Base-by-base conservation (phyloP, 352 stramenopile genomes). In the Phytophthora melonis region DNA sequence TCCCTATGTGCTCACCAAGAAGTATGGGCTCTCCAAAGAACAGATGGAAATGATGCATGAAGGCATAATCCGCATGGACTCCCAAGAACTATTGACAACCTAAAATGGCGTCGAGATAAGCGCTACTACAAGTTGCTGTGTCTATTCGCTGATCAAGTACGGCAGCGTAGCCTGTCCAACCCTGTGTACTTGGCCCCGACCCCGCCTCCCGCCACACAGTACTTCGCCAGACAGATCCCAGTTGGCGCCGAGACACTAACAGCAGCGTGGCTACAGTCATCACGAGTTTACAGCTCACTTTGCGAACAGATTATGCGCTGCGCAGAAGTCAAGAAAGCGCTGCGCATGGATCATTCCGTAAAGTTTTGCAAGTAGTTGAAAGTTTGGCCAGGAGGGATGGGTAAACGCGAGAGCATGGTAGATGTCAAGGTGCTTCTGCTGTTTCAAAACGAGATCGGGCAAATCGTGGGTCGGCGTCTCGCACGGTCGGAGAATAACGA, bases 361-460 rank as follows among this genome's bases (percentile, higher is more conserved):
- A 65, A 65, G 25, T 70, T 70, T 36, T 59, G 64, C 16, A 64
- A 70, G 16, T 18, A 19, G 4, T 36, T 70, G 11, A 52, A 65
- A 34, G 14, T 55, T 19, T 65, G 64, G 10, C 14, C 34, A 16
- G 34, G 13, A 11, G 30, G 25, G 3, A 19, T 5, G 3, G 64
- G 41, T 1, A 30, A 63, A 43, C n/a, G 45, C 2, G 55, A 59
- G 19, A 64, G 21, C 21, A 14, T 70, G 11, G 8, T 16, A 2
- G 55, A 65, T 34, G 64, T 32, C 7, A 64, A 70, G n/a, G 23
- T 71, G 21, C 9, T 71, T 49, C 19, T 66, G 8, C 36, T 71
- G 11, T 2, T 3, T 63, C 16, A 47, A 62, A 71, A 71, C 16
- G 47, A 62, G 14, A 27, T 62, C 16, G 49, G 65, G 1, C 57